These are phyloP conservation scores for Eragrostis nindensis DNA, from an alignment of 176 grass and related monocot species.

Conservation along the genomic window DNA sequence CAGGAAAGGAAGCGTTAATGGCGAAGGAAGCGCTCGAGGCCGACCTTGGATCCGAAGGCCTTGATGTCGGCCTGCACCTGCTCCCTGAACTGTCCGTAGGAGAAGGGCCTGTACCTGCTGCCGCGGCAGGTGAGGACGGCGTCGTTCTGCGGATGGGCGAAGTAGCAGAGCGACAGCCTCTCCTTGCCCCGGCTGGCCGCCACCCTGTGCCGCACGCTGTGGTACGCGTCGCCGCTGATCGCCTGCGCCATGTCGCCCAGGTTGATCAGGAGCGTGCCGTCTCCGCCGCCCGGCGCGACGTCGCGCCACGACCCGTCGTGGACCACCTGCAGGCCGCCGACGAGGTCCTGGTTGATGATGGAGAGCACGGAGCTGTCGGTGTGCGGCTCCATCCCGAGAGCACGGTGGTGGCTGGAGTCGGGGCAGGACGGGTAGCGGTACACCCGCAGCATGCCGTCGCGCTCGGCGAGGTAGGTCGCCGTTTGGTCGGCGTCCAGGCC, in stretches of 20 bases:
- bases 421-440: slow-evolving; percentile 79
- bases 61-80: slow-evolving; percentile 74
- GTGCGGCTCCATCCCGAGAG: slow-evolving; percentile 83
- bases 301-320: slow-evolving; percentile 46
- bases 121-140: slow-evolving; percentile 20
- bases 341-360: slow-evolving; percentile 59
- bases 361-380: slow-evolving; percentile 87
- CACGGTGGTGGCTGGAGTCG: neutral
- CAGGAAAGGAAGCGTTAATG: neutral
- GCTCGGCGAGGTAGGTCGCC: slow-evolving; percentile 61
- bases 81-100: slow-evolving; percentile 64
- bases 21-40: slow-evolving; percentile 53
- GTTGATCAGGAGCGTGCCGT: slow-evolving; percentile 58
- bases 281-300: slow-evolving; percentile 26
- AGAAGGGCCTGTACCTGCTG: slow-evolving; percentile 57
- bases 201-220: slow-evolving; percentile 72
- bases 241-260: slow-evolving; percentile 78
- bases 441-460: slow-evolving; percentile 54
- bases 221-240: slow-evolving; percentile 60
- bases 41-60: slow-evolving; percentile 66
- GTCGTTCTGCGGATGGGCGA: slow-evolving; percentile 64
- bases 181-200: slow-evolving; percentile 38
- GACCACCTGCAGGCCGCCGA: slow-evolving; percentile 67
- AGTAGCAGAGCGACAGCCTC: slow-evolving; percentile 80
- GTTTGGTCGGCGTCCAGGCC: slow-evolving; percentile 30